Evolutionary conservation across 106 monocot genomes (phyloP).

Genomic region (Acorus gramineus): DNA sequence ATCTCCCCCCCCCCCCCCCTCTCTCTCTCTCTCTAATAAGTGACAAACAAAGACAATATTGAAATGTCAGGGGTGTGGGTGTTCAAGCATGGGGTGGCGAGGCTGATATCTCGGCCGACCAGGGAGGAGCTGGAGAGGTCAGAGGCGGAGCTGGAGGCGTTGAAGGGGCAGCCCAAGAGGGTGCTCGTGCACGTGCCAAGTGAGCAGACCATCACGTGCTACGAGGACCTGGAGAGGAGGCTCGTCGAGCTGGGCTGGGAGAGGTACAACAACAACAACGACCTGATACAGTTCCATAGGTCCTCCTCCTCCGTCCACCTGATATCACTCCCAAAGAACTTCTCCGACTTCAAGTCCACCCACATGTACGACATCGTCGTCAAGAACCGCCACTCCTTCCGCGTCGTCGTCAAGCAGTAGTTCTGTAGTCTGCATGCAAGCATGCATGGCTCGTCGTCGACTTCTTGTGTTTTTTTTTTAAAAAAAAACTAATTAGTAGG

Average conservation of each 20-base stretch:
- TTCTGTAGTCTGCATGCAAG: too few relatives aligned
- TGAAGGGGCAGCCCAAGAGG: constrained; percentile 2
- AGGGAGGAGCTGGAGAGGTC: background rate
- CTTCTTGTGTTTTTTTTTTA: too few relatives aligned
- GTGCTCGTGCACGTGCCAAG: constrained; percentile 13
- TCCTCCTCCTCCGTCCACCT: constrained; percentile 12
- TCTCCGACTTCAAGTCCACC: constrained; percentile 15
- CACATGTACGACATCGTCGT: constrained; percentile 32
- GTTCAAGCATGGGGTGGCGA: constrained; percentile 29
- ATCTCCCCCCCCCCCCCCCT: background rate
- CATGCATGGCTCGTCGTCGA: too few relatives aligned
- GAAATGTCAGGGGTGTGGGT: constrained; percentile 25
- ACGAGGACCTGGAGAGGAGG: constrained; percentile 17
- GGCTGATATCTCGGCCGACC: constrained; percentile 7
- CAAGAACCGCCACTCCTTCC: constrained; percentile 15
- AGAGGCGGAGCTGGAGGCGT: too few relatives aligned
- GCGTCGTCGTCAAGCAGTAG: constrained; percentile 2
- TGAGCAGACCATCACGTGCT: constrained; percentile 20
- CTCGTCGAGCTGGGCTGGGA: constrained; percentile 18
- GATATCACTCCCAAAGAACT: constrained; percentile 19
- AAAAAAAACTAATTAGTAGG: too few relatives aligned
- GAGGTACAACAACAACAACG: constrained; percentile 16
- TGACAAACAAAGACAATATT: background rate
- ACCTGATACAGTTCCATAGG: constrained; percentile 23
- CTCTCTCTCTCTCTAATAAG: background rate